A percentile compares a stretch with the other conserved stretches of the same genome.
These are phyloP conservation scores for Kwoniella pini DNA, from an alignment of 768 basidiomycete genomes.

Conservation along the genomic window DNA sequence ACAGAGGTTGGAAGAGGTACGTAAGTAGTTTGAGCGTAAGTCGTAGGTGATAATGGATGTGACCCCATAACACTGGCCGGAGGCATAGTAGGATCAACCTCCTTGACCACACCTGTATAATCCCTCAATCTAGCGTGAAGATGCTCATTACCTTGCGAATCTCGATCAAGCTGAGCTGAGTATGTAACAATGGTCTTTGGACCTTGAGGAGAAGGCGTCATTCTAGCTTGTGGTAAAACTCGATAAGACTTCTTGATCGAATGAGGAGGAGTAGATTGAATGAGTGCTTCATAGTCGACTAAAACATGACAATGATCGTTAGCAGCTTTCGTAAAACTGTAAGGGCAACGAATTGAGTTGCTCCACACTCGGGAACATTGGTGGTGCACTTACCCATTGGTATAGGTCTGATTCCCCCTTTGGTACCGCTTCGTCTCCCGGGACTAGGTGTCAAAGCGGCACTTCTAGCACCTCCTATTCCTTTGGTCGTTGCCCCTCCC, in stretches of 20 bases:
- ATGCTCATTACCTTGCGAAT: constrained; percentile 30
- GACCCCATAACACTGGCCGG: constrained; percentile 3
- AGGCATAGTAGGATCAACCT: constrained; percentile 27
- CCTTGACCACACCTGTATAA: constrained; percentile 24
- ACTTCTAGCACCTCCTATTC: constrained; percentile 17
- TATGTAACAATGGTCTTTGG: constrained; percentile 32
- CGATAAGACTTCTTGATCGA: constrained; percentile 1
- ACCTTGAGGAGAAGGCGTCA: constrained; percentile 5
- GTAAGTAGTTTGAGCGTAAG: too few relatives aligned
- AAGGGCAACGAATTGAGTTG: too few relatives aligned
- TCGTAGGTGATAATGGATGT: background rate
- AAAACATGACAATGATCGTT: too few relatives aligned
- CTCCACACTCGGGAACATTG: too few relatives aligned
- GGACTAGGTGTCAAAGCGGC: constrained; percentile 12
- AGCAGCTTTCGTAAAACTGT: too few relatives aligned
- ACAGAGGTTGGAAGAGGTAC: background rate
- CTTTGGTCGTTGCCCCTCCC: constrained; percentile 30
- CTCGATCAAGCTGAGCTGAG: constrained; percentile 30
- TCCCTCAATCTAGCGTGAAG: constrained; percentile 33
- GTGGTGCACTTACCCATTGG: constrained; percentile 28
- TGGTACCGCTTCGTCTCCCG: constrained; percentile 22
- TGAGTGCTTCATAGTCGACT: constrained; percentile 42
- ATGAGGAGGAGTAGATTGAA: constrained; percentile 25
- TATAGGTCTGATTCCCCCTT: constrained; percentile 37
- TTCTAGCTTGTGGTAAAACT: constrained; percentile 5